Base-by-base conservation (phyloP, 176 grass and related monocot genomes). In the Guadua angustifolia region DNA sequence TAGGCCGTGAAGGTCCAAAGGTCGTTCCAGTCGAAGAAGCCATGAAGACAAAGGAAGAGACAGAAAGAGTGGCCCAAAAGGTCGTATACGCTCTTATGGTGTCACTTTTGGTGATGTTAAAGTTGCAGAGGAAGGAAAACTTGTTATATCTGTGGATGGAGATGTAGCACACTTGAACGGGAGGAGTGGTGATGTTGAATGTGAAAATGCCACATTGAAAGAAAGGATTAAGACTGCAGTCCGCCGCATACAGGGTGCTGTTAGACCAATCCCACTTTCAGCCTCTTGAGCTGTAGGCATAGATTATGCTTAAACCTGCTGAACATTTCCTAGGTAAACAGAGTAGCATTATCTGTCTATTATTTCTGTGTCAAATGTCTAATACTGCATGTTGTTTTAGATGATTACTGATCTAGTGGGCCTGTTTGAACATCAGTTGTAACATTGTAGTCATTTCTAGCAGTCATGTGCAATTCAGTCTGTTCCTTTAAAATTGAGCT, bases 41-140 rank as follows among this genome's bases (percentile, higher is more conserved):
- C 16, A 50, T 26, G 1, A 94, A 92, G 79, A 92, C 88, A 1
- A 70, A 86, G 39, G 93, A 98, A 44, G 92, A 98, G 52, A 86
- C 81, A 0, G 91, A 95, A 44, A 98, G 79, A 81, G 83, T 98
- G 88, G 87, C 82, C 4, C 82, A 82, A 19, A 95, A 94, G 76
- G 95, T 98, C 13, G 63, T 93, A 3, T 78, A 94, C 66, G 40
- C 93, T 77, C 84, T 98, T 10, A 89, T 98, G 89, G 89, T 80
- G 0, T 98, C 93, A 3, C 77, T 98, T 55, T 98, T 70, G 93
- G 95, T 24, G 91, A 94, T 80, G 89, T 90, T 22, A 98, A 94
- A 86, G 85, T 88, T 29, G 87, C 26, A 57, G 95, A 94, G 77
- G 95, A 98, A 85, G 91, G 95, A 26, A 95, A 73, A 43, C 64